Base-by-base conservation (phyloP, 441 rosid species). In the Iberis amara region DNA sequence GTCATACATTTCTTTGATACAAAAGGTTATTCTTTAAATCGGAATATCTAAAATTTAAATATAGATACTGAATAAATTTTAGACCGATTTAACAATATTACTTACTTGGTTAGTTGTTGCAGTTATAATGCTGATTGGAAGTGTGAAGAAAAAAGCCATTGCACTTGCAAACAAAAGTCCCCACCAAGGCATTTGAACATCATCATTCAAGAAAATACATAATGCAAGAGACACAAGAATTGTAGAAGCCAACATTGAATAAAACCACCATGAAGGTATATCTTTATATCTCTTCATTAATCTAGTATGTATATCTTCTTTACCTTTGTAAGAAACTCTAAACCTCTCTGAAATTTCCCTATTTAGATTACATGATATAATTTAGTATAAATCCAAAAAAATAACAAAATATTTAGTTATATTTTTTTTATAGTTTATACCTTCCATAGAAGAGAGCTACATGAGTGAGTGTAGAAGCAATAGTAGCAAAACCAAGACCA, bases 151-250 rank as follows among this genome's bases (percentile, higher is more conserved):
- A 18, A 78, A 15, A 21, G 87, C 87, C 55, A 81, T 54, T 50
- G 52, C 59, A 8, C 74, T 43, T 8, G 78, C 77, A 13, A 81
- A 63, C 36, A 81, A 55, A 3, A 81, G 68, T 21, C 79, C 84
- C 87, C 87, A 81, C 78, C 81, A 81, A 10, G 87, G 87, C 77
- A 81, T 72, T 62, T 81, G 84, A 45, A 81, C 54, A 64, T 81
- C 31, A 1, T 68, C 68, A 55, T 60, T 64, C 79, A 79, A 50
- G 65, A 69, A 59, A 37, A 63, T 67, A 71, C 79, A 79, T 18
- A 79, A 60, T n/a, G 61, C 70, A 13, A 78, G 76, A 44, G 77
- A 71, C 9, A 67, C 70, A n/a, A 31, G 37, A 24, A 81, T 11
- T 2, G 82, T 68, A 44, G 54, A 21, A 3, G 2, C 55, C 0